These are phyloP conservation scores for Solanum pinnatisectum DNA, from an alignment of 257 asterid genomes.

Conservation along the genomic window DNA sequence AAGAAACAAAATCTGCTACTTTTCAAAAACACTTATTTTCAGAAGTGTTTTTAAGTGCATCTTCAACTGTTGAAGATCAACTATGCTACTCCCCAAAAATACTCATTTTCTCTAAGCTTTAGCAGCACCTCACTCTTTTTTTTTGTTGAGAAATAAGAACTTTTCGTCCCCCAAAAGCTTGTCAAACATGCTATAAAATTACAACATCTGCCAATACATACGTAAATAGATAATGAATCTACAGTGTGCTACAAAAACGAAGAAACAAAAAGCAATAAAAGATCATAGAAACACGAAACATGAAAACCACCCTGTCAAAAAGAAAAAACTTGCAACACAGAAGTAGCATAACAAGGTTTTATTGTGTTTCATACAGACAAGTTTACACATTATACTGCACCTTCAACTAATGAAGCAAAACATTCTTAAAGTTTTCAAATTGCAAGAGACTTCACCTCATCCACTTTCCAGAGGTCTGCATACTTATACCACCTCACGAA, in stretches of 20 bases:
- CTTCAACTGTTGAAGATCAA: too few species aligned
- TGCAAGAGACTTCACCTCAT: conserved; percentile 62
- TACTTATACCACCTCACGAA: conserved; percentile 73
- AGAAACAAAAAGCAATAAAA: not conserved
- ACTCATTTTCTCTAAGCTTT: too few species aligned
- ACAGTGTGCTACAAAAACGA: not conserved
- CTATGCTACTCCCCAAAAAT: too few species aligned
- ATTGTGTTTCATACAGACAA: not conserved
- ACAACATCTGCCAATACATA: too few species aligned
- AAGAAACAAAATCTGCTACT: too few species aligned
- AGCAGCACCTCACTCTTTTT: too few species aligned
- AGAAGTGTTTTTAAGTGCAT: too few species aligned
- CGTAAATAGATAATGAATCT: not conserved
- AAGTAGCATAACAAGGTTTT: not conserved
- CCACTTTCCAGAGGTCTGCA: conserved; percentile 70
- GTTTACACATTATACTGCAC: not conserved
- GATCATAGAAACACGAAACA: not conserved
- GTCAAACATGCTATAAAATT: too few species aligned
- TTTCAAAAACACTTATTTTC: too few species aligned
- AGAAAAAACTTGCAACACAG: too few species aligned
- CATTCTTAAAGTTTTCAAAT: conserved; percentile 13
- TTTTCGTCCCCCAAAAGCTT: too few species aligned
- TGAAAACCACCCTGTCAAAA: not conserved
- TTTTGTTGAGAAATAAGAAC: too few species aligned
- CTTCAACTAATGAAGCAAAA: not conserved